Percentiles rank a stretch among this genome's conserved stretches.
phyloP scores from a whole-genome alignment of 225 moss, liverwort and hornwort species.

The Marchantia paleacea region DNA sequence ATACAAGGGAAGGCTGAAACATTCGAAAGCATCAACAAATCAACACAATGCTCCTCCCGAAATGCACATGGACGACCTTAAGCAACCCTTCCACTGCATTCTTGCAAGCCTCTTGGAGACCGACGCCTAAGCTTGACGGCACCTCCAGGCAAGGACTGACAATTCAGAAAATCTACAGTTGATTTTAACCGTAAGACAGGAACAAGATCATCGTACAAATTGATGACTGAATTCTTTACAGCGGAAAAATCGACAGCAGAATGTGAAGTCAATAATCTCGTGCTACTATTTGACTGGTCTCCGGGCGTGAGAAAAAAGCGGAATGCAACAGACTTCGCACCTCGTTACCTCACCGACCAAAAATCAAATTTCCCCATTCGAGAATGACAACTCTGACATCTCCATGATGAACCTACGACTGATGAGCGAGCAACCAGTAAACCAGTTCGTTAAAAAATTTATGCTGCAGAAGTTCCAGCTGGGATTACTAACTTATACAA shows the following conservation, averaged over 20 bases:
- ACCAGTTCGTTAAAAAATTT: neutral
- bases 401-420: neutral
- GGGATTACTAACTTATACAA: slow-evolving; percentile 1
- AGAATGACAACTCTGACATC: neutral
- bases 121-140: too few species aligned
- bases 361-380: neutral
- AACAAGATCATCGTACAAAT: neutral
- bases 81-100: too few species aligned
- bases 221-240: too few species aligned
- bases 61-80: too few species aligned
- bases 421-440: neutral
- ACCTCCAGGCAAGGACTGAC: too few species aligned
- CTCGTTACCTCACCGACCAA: neutral
- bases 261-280: neutral
- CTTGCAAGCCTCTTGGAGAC: too few species aligned
- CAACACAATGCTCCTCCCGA: too few species aligned
- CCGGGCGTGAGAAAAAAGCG: neutral
- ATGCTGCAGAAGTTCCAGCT: neutral
- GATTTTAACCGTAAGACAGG: too few species aligned
- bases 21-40: too few species aligned
- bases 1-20: too few species aligned
- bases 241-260: neutral
- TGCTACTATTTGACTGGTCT: neutral
- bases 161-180: too few species aligned
- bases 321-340: neutral